Percentiles rank a stretch among this genome's conserved stretches.
phyloP scores from a whole-genome alignment of 345 rosid species.

The Excoecaria agallocha region DNA sequence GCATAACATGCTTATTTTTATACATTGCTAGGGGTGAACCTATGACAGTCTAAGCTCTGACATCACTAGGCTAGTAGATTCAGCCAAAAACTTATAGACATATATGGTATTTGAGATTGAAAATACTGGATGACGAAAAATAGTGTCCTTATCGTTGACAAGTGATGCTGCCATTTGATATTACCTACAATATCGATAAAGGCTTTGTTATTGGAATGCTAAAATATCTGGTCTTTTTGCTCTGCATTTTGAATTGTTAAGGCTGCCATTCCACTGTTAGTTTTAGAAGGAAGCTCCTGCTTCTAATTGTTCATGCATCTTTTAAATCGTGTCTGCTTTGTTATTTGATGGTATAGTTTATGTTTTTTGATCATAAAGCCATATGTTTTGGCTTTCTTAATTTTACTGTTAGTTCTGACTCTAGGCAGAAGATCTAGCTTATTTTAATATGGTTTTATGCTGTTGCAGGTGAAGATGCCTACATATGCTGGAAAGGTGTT shows the following conservation, averaged over 20 bases:
- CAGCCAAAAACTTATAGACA: background rate
- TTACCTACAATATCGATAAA: background rate
- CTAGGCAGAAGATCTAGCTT: background rate
- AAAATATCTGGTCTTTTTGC: background rate
- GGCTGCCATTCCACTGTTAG: background rate
- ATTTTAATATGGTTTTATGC: constrained; percentile 12
- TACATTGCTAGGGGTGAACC: background rate
- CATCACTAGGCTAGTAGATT: background rate
- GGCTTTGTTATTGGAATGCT: background rate
- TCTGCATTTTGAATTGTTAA: background rate
- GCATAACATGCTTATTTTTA: background rate
- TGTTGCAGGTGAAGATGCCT: constrained; percentile 56
- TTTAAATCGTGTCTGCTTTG: background rate
- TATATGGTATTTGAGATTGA: background rate
- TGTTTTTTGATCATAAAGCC: background rate
- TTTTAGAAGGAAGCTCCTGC: background rate
- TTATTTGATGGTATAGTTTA: background rate
- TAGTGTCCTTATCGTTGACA: background rate
- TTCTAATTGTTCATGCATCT: background rate
- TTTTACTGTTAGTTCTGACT: background rate
- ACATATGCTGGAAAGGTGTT: constrained; percentile 48
- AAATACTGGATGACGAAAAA: background rate
- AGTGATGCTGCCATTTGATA: no score
- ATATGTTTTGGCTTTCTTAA: background rate
- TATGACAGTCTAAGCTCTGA: background rate